phyloP scores from a whole-genome alignment of 495 filamentous ascomycete species.

The Hypomontagnella monticulosa region DNA sequence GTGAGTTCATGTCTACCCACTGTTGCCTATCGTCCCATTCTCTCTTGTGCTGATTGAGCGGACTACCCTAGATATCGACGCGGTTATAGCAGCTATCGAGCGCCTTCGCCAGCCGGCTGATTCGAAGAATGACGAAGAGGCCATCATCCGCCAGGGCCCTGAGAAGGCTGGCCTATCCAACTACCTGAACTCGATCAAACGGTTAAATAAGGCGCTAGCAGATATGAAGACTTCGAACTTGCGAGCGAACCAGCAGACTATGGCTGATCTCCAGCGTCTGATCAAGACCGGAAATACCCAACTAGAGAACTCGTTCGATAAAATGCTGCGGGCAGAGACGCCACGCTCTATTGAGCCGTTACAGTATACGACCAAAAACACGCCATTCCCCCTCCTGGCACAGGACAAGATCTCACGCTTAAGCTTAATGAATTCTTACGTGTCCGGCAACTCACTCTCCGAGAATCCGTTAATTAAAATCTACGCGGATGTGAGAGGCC shows the following conservation, averaged over 20 bases:
- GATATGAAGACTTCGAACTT: slow-evolving; percentile 89
- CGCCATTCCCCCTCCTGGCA: slow-evolving; percentile 57
- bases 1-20: slow-evolving; percentile 52
- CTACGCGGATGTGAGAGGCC: slow-evolving; percentile 85
- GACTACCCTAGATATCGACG: slow-evolving; percentile 75
- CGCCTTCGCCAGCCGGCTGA: slow-evolving; percentile 87
- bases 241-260: slow-evolving; percentile 88
- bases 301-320: slow-evolving; percentile 83
- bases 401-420: slow-evolving; percentile 60
- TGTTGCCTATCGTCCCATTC: not conserved
- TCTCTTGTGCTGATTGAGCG: slow-evolving; percentile 18
- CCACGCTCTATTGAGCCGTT: slow-evolving; percentile 83
- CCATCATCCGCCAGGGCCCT: slow-evolving; percentile 86
- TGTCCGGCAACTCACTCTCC: slow-evolving; percentile 61
- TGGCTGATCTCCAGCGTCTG: slow-evolving; percentile 78
- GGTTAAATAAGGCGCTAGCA: slow-evolving; percentile 79
- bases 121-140: slow-evolving; percentile 86
- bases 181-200: slow-evolving; percentile 88
- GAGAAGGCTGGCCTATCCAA: slow-evolving; percentile 81
- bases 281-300: slow-evolving; percentile 79
- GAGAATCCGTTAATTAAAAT: slow-evolving; percentile 73
- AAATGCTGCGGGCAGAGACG: slow-evolving; percentile 73
- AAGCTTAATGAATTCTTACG: slow-evolving; percentile 62
- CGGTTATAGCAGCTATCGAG: slow-evolving; percentile 85
- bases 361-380: slow-evolving; percentile 91